Percentiles rank a stretch among this genome's conserved stretches.
Evolutionary conservation across 139 green algal species (phyloP).

Genomic region (Diplosphaera chodatii): DNA sequence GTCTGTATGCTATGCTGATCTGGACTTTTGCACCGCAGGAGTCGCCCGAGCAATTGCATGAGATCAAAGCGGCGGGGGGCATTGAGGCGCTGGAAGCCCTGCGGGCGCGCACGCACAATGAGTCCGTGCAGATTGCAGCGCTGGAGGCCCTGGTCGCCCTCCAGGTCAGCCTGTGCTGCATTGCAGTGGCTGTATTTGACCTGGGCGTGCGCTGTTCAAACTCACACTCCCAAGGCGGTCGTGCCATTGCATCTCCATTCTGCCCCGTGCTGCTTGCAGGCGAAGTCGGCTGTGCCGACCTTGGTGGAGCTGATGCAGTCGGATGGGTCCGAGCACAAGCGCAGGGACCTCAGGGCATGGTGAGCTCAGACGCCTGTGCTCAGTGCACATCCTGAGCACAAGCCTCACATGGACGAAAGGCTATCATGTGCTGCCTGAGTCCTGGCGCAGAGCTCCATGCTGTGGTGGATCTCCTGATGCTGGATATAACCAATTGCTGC

Average conservation of each 20-base stretch:
- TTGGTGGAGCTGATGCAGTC: background rate
- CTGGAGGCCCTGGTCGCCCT: background rate
- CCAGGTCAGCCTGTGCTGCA: background rate
- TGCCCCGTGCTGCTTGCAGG: background rate
- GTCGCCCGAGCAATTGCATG: background rate
- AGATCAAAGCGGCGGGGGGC: background rate
- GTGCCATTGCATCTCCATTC: too few species aligned
- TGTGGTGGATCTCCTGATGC: too few species aligned
- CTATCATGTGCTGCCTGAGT: too few species aligned
- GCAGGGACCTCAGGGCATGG: background rate
- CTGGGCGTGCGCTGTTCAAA: too few species aligned
- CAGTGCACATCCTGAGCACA: too few species aligned
- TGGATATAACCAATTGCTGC: background rate
- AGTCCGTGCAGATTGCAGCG: background rate
- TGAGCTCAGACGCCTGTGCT: background rate
- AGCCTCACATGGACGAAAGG: too few species aligned
- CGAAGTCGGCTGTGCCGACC: background rate
- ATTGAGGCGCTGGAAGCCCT: background rate
- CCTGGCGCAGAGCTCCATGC: too few species aligned
- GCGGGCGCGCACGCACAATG: background rate
- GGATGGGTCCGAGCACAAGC: background rate
- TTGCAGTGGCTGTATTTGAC: too few species aligned
- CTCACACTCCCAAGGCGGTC: too few species aligned
- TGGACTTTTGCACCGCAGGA: background rate
- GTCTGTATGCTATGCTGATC: too few species aligned